Conservation (phyloP, 768 basidiomycete genomes). For the Pilatotrama ljubarskyi region DNA sequence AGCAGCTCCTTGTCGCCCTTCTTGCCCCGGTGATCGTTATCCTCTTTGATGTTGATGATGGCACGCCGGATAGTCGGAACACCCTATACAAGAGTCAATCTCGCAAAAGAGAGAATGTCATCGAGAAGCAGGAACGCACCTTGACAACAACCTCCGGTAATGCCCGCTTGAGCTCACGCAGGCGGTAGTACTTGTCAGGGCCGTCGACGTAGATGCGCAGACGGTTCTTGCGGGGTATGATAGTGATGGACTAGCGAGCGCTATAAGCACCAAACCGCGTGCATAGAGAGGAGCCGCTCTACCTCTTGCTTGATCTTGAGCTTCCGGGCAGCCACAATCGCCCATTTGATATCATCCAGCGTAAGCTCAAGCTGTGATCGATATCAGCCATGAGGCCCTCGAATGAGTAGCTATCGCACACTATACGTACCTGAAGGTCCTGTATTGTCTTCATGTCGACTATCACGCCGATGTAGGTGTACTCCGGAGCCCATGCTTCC, state of each 20-base stretch:
- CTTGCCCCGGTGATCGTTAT: slow-evolving; percentile 73
- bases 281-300: background rate
- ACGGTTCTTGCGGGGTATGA: slow-evolving; percentile 72
- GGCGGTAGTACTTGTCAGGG: slow-evolving; percentile 74
- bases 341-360: slow-evolving; percentile 90
- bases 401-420: background rate
- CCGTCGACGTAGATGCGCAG: slow-evolving; percentile 80
- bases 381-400: background rate
- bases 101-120: background rate
- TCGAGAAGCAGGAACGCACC: slow-evolving; percentile 38
- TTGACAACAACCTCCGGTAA: slow-evolving; percentile 90
- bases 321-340: slow-evolving; percentile 82
- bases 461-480: slow-evolving; percentile 91
- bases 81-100: slow-evolving; percentile 45
- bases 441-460: slow-evolving; percentile 86
- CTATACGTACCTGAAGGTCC: slow-evolving; percentile 70
- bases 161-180: slow-evolving; percentile 84
- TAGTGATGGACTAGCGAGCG: slow-evolving; percentile 60
- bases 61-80: slow-evolving; percentile 86
- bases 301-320: slow-evolving; percentile 92
- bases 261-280: background rate
- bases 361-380: slow-evolving; percentile 79
- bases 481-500: slow-evolving; percentile 93
- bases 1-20: slow-evolving; percentile 90
- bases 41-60: slow-evolving; percentile 94